Evolutionary conservation across 768 basidiomycete genomes (phyloP).

Genomic region (Termitomyces sp.): DNA sequence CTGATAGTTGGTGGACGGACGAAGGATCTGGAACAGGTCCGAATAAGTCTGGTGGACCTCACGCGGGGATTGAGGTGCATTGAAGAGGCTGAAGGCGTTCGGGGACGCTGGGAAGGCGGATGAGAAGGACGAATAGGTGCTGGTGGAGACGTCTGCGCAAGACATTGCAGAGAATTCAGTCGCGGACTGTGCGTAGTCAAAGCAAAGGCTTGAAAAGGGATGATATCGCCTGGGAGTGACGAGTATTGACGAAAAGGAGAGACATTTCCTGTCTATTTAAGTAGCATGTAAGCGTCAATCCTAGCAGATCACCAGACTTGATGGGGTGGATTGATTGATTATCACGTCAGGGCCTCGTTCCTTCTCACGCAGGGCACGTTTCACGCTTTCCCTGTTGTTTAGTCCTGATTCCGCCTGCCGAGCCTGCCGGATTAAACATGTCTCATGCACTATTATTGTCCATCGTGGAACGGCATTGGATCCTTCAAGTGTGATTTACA

Average conservation of each 20-base stretch:
- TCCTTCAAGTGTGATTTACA: too few relatives aligned
- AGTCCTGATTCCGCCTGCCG: too few relatives aligned
- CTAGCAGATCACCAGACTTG: not conserved
- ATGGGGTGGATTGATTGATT: too few relatives aligned
- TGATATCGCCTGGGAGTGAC: too few relatives aligned
- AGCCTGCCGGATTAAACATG: too few relatives aligned
- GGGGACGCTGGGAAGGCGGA: constrained; percentile 20
- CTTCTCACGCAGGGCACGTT: too few relatives aligned
- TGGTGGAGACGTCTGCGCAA: constrained; percentile 2
- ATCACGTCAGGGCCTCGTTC: too few relatives aligned
- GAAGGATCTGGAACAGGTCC: constrained; percentile 30
- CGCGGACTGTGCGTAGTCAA: not conserved
- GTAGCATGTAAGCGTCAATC: constrained; percentile 4
- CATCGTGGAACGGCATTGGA: too few relatives aligned
- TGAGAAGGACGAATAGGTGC: constrained; percentile 19
- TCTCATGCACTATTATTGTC: too few relatives aligned
- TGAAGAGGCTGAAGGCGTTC: constrained; percentile 30
- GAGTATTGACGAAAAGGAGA: not conserved
- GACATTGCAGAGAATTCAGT: not conserved
- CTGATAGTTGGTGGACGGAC: constrained; percentile 20
- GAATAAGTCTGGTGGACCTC: constrained; percentile 32
- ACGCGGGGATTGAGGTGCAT: constrained; percentile 29
- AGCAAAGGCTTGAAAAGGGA: not conserved
- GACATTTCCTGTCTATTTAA: constrained; percentile 4
- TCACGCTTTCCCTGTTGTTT: too few relatives aligned